A percentile compares a stretch with the other conserved stretches of the same genome.
These are phyloP conservation scores for Hyaloscypha finlandica DNA, from an alignment of 495 filamentous ascomycete genomes.

Conservation along the genomic window DNA sequence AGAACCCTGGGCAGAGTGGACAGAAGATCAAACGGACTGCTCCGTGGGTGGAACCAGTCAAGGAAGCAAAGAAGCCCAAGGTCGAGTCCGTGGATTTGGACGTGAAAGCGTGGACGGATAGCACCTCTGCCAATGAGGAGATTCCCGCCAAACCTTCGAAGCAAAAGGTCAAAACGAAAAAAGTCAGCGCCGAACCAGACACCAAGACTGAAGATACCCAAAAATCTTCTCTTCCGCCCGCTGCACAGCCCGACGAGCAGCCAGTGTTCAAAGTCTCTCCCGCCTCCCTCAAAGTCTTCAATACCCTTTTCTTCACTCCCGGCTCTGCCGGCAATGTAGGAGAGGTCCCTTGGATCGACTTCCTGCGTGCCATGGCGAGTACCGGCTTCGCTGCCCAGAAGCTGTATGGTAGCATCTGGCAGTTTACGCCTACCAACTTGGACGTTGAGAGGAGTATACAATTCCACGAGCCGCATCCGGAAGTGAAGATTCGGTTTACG, in stretches of 20 bases:
- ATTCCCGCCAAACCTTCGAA: neutral
- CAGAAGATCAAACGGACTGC: neutral
- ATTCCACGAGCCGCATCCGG: slow-evolving; percentile 54
- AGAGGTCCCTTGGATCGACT: slow-evolving; percentile 53
- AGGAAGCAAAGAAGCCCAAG: neutral
- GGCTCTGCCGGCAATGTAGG: slow-evolving; percentile 33
- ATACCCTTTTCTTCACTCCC: slow-evolving; percentile 44
- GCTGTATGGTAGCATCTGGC: slow-evolving; percentile 55
- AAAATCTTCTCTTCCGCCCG: no score
- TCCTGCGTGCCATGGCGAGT: slow-evolving; percentile 50
- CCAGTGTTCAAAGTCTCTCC: slow-evolving; percentile 24
- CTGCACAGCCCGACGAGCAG: neutral
- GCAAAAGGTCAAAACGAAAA: no score
- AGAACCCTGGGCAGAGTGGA: slow-evolving; percentile 22
- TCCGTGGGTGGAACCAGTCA: neutral
- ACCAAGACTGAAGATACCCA: no score
- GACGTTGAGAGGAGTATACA: slow-evolving; percentile 47
- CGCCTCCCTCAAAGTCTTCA: slow-evolving; percentile 48
- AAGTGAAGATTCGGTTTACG: slow-evolving; percentile 45
- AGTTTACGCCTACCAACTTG: slow-evolving; percentile 38
- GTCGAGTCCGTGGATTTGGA: no score
- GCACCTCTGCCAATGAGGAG: no score
- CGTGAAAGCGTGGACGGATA: no score
- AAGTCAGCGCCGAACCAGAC: no score
- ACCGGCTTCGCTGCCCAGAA: slow-evolving; percentile 49